Evolutionary conservation across 306 rosid genomes (phyloP).

Genomic region (Begonia loranthoides): DNA sequence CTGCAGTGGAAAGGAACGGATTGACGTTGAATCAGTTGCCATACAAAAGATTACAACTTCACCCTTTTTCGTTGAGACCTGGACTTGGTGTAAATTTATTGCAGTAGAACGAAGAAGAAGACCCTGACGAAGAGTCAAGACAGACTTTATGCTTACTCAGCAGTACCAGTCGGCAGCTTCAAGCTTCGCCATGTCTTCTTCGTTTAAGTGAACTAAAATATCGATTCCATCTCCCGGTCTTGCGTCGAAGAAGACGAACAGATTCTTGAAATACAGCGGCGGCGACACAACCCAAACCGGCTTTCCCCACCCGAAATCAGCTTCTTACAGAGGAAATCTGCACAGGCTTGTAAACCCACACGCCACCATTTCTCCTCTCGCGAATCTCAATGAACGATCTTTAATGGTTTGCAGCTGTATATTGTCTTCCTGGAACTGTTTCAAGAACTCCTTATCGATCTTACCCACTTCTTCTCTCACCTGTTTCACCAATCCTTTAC

Average conservation of each 20-base stretch:
- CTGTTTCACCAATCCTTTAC: neutral
- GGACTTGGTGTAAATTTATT: no score
- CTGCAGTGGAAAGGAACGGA: no score
- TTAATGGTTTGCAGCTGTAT: constrained; percentile 15
- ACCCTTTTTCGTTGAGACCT: no score
- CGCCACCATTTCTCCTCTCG: constrained; percentile 17
- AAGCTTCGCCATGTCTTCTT: constrained; percentile 28
- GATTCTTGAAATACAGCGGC: constrained; percentile 23
- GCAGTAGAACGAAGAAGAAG: no score
- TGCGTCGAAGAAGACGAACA: constrained; percentile 31
- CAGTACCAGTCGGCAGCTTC: constrained; percentile 3
- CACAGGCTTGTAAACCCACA: constrained; percentile 31
- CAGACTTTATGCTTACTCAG: no score
- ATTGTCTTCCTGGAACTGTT: constrained; percentile 9
- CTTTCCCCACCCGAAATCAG: constrained; percentile 51
- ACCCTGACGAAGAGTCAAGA: no score
- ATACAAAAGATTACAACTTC: no score
- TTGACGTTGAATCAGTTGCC: no score
- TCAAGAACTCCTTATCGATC: constrained; percentile 20
- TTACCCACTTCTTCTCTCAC: constrained; percentile 12
- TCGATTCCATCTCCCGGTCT: constrained; percentile 33
- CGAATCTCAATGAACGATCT: constrained; percentile 5
- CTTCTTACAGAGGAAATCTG: constrained; percentile 37
- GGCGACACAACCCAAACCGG: constrained; percentile 39
- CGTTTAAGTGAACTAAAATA: constrained; percentile 27